Conservation (phyloP, 2,329 filamentous ascomycete genomes). For the Furcasterigmium furcatum region DNA sequence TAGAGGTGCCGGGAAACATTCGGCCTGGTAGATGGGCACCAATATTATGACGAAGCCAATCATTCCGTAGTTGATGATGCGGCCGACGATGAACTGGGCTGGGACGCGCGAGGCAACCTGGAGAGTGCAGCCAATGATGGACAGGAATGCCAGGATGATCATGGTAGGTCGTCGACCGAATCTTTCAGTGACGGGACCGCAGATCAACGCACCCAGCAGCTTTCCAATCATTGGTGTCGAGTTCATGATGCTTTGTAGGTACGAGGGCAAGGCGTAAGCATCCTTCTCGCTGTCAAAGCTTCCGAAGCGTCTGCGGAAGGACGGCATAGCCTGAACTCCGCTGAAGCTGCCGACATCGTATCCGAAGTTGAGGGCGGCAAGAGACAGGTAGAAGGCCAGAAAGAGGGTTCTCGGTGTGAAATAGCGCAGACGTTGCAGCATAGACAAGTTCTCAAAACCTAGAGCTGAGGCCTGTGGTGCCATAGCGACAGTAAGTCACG, state of each 20-base stretch:
- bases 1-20: constrained; percentile 17
- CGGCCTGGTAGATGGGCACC: constrained; percentile 25
- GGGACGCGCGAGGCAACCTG: constrained; percentile 20
- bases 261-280: constrained; percentile 12
- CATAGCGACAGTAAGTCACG: too few relatives aligned
- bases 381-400: too few relatives aligned
- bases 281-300: constrained; percentile 9
- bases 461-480: too few relatives aligned
- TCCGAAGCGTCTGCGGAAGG: constrained; percentile 17
- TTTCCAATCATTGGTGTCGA: constrained; percentile 19
- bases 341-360: constrained; percentile 21
- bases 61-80: constrained; percentile 23
- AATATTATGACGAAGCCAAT: constrained; percentile 26
- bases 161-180: constrained; percentile 20
- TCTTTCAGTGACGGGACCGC: constrained; percentile 18
- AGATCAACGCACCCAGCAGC: too few relatives aligned
- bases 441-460: too few relatives aligned
- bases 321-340: constrained; percentile 20
- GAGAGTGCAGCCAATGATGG: constrained; percentile 19
- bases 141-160: constrained; percentile 13
- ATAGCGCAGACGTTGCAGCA: too few relatives aligned
- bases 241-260: constrained; percentile 18
- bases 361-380: too few relatives aligned
- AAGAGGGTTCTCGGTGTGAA: too few relatives aligned
- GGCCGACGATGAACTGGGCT: constrained; percentile 24